Base-by-base conservation (phyloP, 805 yeast genomes). In the Candida loeiensis region DNA sequence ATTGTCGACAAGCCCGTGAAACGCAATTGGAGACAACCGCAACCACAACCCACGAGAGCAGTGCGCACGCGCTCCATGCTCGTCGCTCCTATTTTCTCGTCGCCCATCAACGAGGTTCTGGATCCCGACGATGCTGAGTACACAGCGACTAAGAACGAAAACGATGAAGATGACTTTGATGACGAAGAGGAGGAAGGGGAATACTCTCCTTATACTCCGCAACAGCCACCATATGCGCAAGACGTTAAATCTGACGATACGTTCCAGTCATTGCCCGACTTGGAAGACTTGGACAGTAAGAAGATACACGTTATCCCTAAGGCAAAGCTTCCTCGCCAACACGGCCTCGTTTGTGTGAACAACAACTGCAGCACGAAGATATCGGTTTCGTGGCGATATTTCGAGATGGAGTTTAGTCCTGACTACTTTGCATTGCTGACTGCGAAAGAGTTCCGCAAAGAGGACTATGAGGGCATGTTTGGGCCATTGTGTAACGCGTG, bases 401-500 rank as follows among this genome's bases (percentile, higher is more conserved):
- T 69, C 45, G 74, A 69, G 48, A 61, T 69, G 13, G 65, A 59
- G 22, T 64, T 61, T 45, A 64, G 59, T 37, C 61, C 70, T 8
- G 59, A 58, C 39, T 66, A 61, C 45, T 64, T 63, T 44, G 63
- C 59, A 22, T 58, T 67, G 17, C 66, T 59, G 40, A 53, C 63
- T 37, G 65, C 72, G 6, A 58, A 55, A 24, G 59, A 59, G 36
- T 66, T 69, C 45, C 63, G 68, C 50, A 65, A 64, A 47, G 58
- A 57, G 41, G 52, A 64, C 43, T 69, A 66, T 44, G 71, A 69
- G 36, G 74, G 73, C 5, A 69, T 69, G 74, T 66, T 63, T 49
- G 74, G 74, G 3, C 73, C 74, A 0, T 52, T 69, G 44, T 69
- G 74, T 49, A 69, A 69, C 45, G 74, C 74, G 11, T 69, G 74